phyloP scores from a whole-genome alignment of 306 rosid genomes.

The Carpinus fangiana region DNA sequence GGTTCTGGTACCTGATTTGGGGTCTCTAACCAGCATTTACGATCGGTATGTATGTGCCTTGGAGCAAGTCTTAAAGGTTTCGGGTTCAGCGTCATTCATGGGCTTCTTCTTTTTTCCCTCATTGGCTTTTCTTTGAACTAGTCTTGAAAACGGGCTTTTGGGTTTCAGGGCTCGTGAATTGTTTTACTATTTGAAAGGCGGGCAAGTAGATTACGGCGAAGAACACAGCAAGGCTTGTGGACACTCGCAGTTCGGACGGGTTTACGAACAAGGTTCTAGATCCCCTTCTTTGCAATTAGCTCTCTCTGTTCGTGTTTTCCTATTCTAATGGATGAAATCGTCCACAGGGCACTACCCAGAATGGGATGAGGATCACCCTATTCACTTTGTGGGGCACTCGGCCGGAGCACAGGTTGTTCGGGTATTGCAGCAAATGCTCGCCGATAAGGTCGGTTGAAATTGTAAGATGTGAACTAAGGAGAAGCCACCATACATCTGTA shows the following conservation, averaged over 20 bases:
- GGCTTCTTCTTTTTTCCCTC: neutral
- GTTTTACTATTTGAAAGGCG: conserved; percentile 96
- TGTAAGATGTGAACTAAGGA: neutral
- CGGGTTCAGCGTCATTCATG: neutral
- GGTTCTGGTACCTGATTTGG: conserved; percentile 98
- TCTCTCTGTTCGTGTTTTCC: neutral
- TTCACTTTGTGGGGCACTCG: conserved; percentile 95
- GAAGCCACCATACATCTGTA: neutral
- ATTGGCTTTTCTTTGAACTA: neutral
- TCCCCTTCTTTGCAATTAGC: conserved; percentile 16
- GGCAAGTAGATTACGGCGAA: conserved; percentile 89
- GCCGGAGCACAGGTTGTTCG: conserved; percentile 98
- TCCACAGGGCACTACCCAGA: conserved; percentile 83
- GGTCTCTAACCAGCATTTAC: conserved; percentile 84
- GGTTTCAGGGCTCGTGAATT: conserved; percentile 82
- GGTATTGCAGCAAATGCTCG: conserved; percentile 95
- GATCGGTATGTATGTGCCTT: conserved; percentile 59
- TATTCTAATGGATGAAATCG: conserved; percentile 12
- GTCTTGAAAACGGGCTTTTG: conserved; percentile 7
- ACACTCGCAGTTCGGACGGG: conserved; percentile 78
- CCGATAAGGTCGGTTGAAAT: conserved; percentile 68
- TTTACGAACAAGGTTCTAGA: conserved; percentile 73
- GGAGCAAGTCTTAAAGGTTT: neutral
- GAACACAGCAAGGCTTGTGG: conserved; percentile 90
- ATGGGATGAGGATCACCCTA: conserved; percentile 96